These are phyloP conservation scores for Aegilops umbellulata DNA, from an alignment of 176 grass and related monocot genomes.

Conservation along the genomic window DNA sequence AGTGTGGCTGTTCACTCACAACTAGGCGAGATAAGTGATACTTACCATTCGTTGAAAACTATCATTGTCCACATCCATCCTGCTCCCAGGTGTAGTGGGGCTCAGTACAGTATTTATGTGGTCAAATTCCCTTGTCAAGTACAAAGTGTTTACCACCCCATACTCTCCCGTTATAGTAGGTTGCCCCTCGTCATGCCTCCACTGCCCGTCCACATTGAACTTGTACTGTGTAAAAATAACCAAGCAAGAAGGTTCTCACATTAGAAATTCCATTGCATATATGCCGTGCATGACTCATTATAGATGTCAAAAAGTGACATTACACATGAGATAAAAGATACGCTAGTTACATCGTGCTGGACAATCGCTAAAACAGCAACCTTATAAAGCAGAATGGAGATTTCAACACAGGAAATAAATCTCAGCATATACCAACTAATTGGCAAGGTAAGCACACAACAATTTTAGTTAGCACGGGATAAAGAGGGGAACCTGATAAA, in stretches of 20 bases:
- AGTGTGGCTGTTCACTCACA: background rate
- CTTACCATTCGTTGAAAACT: slow-evolving; percentile 58
- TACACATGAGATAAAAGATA: background rate
- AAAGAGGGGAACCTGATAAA: slow-evolving; percentile 56
- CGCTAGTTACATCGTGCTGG: background rate
- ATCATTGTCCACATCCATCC: slow-evolving; percentile 87
- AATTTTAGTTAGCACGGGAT: background rate
- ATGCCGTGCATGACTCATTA: background rate
- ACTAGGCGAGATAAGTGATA: background rate
- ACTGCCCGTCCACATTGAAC: slow-evolving; percentile 92
- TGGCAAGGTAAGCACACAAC: background rate
- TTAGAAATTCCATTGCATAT: background rate
- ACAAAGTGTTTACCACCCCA: slow-evolving; percentile 86
- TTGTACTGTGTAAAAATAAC: slow-evolving; percentile 72
- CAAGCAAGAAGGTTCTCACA: background rate
- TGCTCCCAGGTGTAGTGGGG: slow-evolving; percentile 47
- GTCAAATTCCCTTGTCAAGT: slow-evolving; percentile 54
- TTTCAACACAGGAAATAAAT: background rate
- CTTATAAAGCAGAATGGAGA: background rate
- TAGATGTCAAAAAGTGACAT: background rate
- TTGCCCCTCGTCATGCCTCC: slow-evolving; percentile 80
- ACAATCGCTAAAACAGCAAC: background rate
- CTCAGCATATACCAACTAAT: background rate
- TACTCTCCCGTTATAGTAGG: slow-evolving; percentile 58
- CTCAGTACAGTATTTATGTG: slow-evolving; percentile 52